phyloP scores from a whole-genome alignment of 257 asterid genomes.

The Cruciata laevipes region DNA sequence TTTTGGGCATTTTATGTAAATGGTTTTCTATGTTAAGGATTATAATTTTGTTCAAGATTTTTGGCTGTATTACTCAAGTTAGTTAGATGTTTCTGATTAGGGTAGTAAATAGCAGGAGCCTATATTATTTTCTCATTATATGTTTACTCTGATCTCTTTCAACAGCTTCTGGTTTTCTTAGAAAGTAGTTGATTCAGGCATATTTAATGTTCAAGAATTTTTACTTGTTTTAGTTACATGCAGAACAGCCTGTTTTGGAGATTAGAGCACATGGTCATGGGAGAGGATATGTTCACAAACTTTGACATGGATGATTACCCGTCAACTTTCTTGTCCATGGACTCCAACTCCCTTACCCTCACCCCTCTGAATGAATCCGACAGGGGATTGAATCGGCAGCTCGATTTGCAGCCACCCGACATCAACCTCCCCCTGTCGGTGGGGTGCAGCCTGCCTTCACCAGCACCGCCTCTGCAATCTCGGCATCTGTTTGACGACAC shows the following conservation, averaged over 20 bases:
- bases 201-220: neutral
- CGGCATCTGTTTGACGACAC: constrained; percentile 47
- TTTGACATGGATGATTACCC: constrained; percentile 68
- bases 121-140: neutral
- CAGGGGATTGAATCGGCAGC: constrained; percentile 54
- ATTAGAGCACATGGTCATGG: constrained; percentile 26
- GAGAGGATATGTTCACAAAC: constrained; percentile 42
- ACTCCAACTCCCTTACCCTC: constrained; percentile 36
- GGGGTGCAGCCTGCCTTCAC: constrained; percentile 48
- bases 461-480: neutral
- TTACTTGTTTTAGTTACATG: too few relatives aligned
- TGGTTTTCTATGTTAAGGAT: neutral
- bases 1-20: neutral
- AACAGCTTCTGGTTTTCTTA: neutral
- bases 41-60: neutral
- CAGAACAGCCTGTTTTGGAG: neutral
- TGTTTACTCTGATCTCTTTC: neutral
- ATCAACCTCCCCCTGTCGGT: constrained; percentile 65
- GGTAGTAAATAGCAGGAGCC: neutral
- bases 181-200: neutral
- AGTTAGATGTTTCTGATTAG: neutral
- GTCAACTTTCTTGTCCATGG: constrained; percentile 68
- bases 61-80: neutral
- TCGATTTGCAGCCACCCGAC: constrained; percentile 53
- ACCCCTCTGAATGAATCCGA: constrained; percentile 53